These are phyloP conservation scores for Dendrothele bispora DNA, from an alignment of 768 basidiomycete genomes.

Conservation along the genomic window DNA sequence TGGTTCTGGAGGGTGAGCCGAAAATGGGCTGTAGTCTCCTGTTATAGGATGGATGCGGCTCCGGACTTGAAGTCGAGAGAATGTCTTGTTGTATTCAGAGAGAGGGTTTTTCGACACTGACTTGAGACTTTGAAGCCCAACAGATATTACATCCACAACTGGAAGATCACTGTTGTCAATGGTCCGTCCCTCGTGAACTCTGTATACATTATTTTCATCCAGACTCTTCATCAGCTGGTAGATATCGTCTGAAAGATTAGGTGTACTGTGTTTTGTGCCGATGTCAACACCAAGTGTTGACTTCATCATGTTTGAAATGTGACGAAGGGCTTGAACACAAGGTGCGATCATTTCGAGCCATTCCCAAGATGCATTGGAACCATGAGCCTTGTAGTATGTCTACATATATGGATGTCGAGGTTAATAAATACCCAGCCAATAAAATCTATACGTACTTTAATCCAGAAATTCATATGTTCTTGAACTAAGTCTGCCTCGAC, in stretches of 20 bases:
- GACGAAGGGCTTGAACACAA: slow-evolving; percentile 20
- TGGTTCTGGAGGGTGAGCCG: no score
- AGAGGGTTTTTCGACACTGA: slow-evolving; percentile 18
- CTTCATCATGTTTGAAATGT: slow-evolving; percentile 18
- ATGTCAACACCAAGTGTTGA: slow-evolving; percentile 17
- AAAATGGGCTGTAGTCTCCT: no score
- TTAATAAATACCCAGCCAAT: neutral
- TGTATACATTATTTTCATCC: slow-evolving; percentile 20
- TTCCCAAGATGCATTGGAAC: slow-evolving; percentile 24
- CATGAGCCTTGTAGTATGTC: slow-evolving; percentile 24
- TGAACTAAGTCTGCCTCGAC: slow-evolving; percentile 31
- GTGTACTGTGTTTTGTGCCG: slow-evolving; percentile 16
- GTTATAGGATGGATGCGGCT: slow-evolving; percentile 8
- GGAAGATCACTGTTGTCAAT: slow-evolving; percentile 15
- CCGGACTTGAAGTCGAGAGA: slow-evolving; percentile 16
- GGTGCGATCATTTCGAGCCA: slow-evolving; percentile 26
- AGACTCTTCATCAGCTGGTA: slow-evolving; percentile 21
- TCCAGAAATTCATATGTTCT: slow-evolving; percentile 33
- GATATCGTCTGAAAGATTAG: slow-evolving; percentile 20
- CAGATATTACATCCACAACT: slow-evolving; percentile 14
- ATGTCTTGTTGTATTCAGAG: slow-evolving; percentile 22
- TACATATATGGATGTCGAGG: no score
- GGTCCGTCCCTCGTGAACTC: slow-evolving; percentile 10
- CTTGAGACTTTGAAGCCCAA: slow-evolving; percentile 17
- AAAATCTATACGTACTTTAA: slow-evolving; percentile 23